Percentiles rank a stretch among this genome's conserved stretches.
These are phyloP conservation scores for Dactylellina drechsleri DNA, from an alignment of 2,329 filamentous ascomycete genomes.

Conservation along the genomic window DNA sequence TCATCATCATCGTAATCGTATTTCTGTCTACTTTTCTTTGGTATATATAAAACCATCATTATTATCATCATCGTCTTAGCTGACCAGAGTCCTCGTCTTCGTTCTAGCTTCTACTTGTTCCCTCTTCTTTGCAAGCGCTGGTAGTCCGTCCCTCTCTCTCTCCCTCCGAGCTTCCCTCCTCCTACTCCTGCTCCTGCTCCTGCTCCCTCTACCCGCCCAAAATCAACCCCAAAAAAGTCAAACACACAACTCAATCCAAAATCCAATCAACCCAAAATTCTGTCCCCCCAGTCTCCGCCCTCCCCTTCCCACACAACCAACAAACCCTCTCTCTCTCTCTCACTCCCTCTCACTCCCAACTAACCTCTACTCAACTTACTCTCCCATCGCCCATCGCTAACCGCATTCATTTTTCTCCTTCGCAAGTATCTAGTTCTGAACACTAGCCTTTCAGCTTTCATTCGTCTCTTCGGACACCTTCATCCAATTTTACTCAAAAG, in stretches of 20 bases:
- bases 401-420: constrained; percentile 49
- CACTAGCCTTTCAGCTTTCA: constrained; percentile 15
- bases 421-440: constrained; percentile 14
- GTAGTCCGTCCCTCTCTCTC: too few relatives aligned
- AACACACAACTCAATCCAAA: constrained; percentile 1
- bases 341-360: constrained; percentile 27
- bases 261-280: neutral
- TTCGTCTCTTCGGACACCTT: constrained; percentile 23
- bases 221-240: neutral
- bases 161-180: too few relatives aligned
- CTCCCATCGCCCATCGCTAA: constrained; percentile 50
- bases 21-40: too few relatives aligned
- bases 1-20: too few relatives aligned
- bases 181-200: too few relatives aligned
- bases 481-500: constrained; percentile 29
- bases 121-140: too few relatives aligned
- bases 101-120: too few relatives aligned
- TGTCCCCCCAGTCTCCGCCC: constrained; percentile 26
- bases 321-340: constrained; percentile 41
- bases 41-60: too few relatives aligned
- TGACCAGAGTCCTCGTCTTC: too few relatives aligned
- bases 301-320: constrained; percentile 31
- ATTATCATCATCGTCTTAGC: too few relatives aligned
- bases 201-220: too few relatives aligned
- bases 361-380: constrained; percentile 10